Base-by-base conservation (phyloP, 139 green algal species). In the Chlamydomonas incerta region DNA sequence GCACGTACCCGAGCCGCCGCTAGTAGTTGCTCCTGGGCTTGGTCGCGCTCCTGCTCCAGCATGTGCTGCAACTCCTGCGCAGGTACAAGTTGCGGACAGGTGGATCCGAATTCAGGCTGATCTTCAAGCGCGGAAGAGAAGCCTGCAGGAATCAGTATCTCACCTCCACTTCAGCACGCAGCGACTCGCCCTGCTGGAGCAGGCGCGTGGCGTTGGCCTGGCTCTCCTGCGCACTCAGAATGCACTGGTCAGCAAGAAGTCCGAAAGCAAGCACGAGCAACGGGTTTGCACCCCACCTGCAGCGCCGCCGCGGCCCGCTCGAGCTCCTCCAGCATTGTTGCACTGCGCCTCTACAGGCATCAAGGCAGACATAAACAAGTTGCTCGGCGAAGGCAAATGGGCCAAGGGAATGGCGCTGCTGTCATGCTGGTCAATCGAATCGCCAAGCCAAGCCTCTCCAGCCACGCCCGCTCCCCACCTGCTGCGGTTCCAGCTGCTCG, bases 291-390 rank as follows among this genome's bases (percentile, higher is more conserved):
- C 3, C 72, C 10, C 28, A 83, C 84, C 74, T 85, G 35, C 47
- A 92, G 74, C 26, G 80, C 88, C 31, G 52, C 17, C 6, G 87
- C 81, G 2, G 85, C 88, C 14, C 74, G 72, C 80, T 92, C 88
- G 0, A 92, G 80, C 80, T 86, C 83, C 72, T 89, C 80, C 8
- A 91, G 33, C 31, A 89, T 33, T 3, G 82, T 75, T 14, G 82
- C 75, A 0, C 81, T 88, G 37, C 67, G 33, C 66, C 74, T 74
- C 84, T 74, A n/a, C n/a, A n/a, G n/a, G n/a, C n/a, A n/a, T n/a
- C n/a, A n/a, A n/a, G n/a, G n/a, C n/a, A n/a, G n/a, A n/a, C n/a
- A n/a, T n/a, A n/a, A n/a, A n/a, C n/a, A n/a, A n/a, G n/a, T n/a
- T n/a, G n/a, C n/a, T n/a, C n/a, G n/a, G n/a, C n/a, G n/a, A n/a